Evolutionary conservation across 768 basidiomycete species (phyloP).

Genomic region (Hemileccinum rubropunctum): DNA sequence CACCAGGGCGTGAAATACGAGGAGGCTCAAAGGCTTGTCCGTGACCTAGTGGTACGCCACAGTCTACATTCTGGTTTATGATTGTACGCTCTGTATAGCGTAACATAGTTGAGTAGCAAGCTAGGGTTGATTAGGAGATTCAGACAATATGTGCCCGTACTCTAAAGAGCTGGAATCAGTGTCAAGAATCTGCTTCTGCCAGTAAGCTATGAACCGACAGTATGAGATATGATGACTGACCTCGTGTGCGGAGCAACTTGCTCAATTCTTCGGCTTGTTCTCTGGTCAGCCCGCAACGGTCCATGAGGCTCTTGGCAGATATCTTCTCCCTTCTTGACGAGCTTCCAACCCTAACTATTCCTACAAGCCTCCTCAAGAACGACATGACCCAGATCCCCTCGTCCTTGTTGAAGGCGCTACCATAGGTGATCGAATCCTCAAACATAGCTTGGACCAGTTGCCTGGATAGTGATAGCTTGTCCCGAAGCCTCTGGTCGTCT

Average conservation of each 20-base stretch:
- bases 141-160: not conserved
- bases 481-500: not conserved
- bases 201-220: not conserved
- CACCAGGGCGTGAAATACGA: slow-evolving; percentile 14
- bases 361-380: slow-evolving; percentile 20
- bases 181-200: not conserved
- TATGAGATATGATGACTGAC: not conserved
- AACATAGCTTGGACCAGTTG: slow-evolving; percentile 17
- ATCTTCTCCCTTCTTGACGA: slow-evolving; percentile 10
- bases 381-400: slow-evolving; percentile 21
- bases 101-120: not conserved
- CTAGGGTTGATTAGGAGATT: not conserved
- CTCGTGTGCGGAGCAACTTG: slow-evolving; percentile 6
- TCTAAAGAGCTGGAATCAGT: not conserved
- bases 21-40: slow-evolving; percentile 13
- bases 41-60: slow-evolving; percentile 13
- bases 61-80: not conserved
- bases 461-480: slow-evolving; percentile 15
- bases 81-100: not conserved
- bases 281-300: slow-evolving; percentile 15
- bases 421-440: slow-evolving; percentile 21
- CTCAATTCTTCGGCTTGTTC: slow-evolving; percentile 20
- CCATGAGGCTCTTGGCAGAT: slow-evolving; percentile 8
- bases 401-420: slow-evolving; percentile 13
- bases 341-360: slow-evolving; percentile 9